Conservation (phyloP, 257 asterid species). For the Ehretia macrophylla region DNA sequence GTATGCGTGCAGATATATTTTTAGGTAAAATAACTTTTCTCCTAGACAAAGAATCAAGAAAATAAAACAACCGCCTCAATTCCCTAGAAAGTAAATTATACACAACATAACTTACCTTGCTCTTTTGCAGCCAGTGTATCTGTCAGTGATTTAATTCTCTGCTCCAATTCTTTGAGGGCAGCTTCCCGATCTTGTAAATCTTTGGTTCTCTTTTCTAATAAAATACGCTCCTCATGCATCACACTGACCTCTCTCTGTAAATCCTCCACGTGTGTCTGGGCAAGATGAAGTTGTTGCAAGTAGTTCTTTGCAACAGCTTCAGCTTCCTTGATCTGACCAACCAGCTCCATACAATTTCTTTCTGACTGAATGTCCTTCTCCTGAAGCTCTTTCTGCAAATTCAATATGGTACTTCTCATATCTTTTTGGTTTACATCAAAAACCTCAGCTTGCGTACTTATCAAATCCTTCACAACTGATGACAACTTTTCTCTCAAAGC, state of each 20-base stretch:
- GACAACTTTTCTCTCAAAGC: conserved; percentile 42
- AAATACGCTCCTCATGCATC: conserved; percentile 51
- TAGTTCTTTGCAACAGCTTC: conserved; percentile 59
- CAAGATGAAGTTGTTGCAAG: conserved; percentile 65
- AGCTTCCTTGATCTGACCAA: conserved; percentile 86
- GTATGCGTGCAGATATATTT: not conserved
- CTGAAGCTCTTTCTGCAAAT: conserved; percentile 90
- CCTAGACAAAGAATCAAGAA: conserved; percentile 7
- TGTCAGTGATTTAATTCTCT: conserved; percentile 54
- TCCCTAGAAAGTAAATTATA: too few relatives aligned
- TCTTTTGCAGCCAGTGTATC: conserved; percentile 71
- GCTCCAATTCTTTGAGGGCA: conserved; percentile 41
- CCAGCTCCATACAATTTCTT: conserved; percentile 70
- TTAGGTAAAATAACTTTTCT: not conserved
- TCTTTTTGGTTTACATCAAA: conserved; percentile 65
- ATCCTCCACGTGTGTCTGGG: conserved; percentile 42
- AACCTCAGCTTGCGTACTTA: conserved; percentile 49
- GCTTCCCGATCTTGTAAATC: conserved; percentile 59
- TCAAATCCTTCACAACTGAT: conserved; percentile 49
- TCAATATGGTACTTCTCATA: conserved; percentile 59
- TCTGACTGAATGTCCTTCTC: conserved; percentile 87
- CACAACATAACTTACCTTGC: conserved; percentile 53
- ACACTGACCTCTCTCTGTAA: conserved; percentile 44
- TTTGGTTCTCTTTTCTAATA: conserved; percentile 47
- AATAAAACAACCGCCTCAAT: conserved; percentile 8